Evolutionary conservation across 257 asterid genomes (phyloP).

Genomic region (Petrea volubilis): DNA sequence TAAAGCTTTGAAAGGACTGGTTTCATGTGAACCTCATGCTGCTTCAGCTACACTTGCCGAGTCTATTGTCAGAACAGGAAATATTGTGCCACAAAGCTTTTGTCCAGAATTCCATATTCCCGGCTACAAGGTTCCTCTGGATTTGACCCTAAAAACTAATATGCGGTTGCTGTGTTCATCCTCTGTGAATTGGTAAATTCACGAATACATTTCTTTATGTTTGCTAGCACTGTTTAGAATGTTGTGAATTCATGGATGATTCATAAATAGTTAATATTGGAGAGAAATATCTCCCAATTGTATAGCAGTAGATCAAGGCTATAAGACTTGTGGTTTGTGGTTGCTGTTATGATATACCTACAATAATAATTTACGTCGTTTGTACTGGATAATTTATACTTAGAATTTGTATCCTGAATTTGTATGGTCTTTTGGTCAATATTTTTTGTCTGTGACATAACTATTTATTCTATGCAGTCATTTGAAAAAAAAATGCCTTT

Average conservation of each 20-base stretch:
- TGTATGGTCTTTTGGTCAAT: neutral
- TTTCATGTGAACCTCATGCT: constrained; percentile 54
- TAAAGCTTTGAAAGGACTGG: constrained; percentile 78
- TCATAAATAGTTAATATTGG: neutral
- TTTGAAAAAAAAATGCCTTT: neutral
- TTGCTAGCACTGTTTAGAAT: constrained; percentile 10
- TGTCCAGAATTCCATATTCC: constrained; percentile 57
- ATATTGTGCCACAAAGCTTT: constrained; percentile 30
- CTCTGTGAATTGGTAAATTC: constrained; percentile 79
- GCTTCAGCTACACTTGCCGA: constrained; percentile 42
- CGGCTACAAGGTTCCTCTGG: constrained; percentile 71
- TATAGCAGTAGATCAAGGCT: constrained; percentile 10
- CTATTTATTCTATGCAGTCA: neutral
- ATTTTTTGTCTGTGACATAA: neutral
- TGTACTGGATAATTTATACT: neutral
- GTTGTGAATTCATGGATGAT: constrained; percentile 4
- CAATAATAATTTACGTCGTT: neutral
- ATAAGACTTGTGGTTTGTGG: neutral
- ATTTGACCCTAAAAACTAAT: constrained; percentile 79
- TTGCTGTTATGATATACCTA: neutral
- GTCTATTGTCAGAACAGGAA: constrained; percentile 36
- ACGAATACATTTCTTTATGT: constrained; percentile 5
- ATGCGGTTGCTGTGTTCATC: constrained; percentile 69
- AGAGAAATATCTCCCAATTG: neutral
- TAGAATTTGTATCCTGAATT: neutral